Evolutionary conservation across 2,329 filamentous ascomycete species (phyloP), one percentile per base, ranked within the genome.

Genomic region (Paecilomyces dactylethromorphus): DNA sequence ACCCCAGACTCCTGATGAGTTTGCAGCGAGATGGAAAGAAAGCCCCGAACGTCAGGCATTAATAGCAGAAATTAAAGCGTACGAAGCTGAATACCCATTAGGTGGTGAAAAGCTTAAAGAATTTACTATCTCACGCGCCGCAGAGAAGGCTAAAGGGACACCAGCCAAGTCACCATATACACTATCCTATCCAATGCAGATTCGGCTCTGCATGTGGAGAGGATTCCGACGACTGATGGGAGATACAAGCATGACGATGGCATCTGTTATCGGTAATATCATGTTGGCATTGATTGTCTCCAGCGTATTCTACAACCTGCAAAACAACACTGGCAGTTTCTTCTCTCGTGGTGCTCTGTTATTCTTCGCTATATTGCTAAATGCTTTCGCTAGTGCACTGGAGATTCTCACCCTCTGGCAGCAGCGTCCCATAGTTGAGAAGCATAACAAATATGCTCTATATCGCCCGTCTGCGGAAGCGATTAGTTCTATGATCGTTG

Each of bases 401-500:
- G 91, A 94, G 39, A 94, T 96, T 70, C 75, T 94, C 33, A 92
- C 90, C 0, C 82, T 96, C 3, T 97, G 94, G 70, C 84, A 90
- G 2, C 92, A 96, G 82, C 88, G 92, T 39, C 89, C 90, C 1
- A 96, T 96, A 66, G 91, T 97, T 60, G 91, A 96, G 71, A 96
- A 96, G 72, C 92, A 97, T 67, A 78, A 82, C 59, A 86, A 89
- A 59, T 96, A 96, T 71, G 91, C 92, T 18, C 81, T 96, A 18
- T 96, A 96, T 68, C 92, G 96, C 68, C 91, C 92, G 0, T 92
- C 89, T 11, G 89, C 91, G 15, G 92, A 97, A 80, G 90, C 91
- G n/a, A 82, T 91, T 60, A 86, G 90, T 0, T 94, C 90, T 8
- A 95, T 96, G 88, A 75, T 96, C 32, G 88, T 85, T 63, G 92